A percentile compares a stretch with the other conserved stretches of the same genome.
Conservation (phyloP, 805 yeast species). For the Candida easanensis region DNA sequence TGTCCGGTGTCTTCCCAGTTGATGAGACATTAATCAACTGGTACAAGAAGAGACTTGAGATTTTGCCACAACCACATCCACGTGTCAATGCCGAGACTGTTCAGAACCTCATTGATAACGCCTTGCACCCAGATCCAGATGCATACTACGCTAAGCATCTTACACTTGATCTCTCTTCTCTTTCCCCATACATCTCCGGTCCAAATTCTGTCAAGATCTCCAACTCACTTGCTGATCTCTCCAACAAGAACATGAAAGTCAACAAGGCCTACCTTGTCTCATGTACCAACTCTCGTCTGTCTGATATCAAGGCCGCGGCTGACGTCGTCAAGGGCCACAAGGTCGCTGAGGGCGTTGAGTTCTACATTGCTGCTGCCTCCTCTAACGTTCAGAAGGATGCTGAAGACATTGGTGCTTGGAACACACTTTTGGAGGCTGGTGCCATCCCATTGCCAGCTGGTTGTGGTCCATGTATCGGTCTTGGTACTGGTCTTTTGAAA, state of each 20-base stretch:
- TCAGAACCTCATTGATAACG: conserved; percentile 44
- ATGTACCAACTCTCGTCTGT: conserved; percentile 91
- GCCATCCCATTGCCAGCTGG: conserved; percentile 96
- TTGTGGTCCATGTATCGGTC: conserved; percentile 98
- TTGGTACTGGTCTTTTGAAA: conserved; percentile 89
- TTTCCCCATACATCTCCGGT: conserved; percentile 90
- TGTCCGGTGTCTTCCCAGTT: conserved; percentile 96
- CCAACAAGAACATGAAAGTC: conserved; percentile 69
- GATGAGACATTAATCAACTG: conserved; percentile 75
- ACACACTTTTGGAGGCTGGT: conserved; percentile 84
- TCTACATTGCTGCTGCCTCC: conserved; percentile 97
- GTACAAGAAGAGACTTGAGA: conserved; percentile 61
- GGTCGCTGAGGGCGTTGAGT: conserved; percentile 87
- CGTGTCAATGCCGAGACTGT: conserved; percentile 69
- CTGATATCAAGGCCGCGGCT: conserved; percentile 95
- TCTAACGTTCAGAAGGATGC: conserved; percentile 92
- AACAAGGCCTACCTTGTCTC: conserved; percentile 97
- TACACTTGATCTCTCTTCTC: conserved; percentile 71
- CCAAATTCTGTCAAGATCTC: conserved; percentile 97
- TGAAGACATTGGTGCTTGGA: conserved; percentile 89
- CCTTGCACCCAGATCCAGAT: conserved; percentile 57
- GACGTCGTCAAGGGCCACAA: conserved; percentile 74
- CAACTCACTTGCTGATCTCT: conserved; percentile 70
- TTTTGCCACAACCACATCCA: conserved; percentile 73
- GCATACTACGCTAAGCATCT: conserved; percentile 88